Evolutionary conservation across 805 yeast species (phyloP).

Genomic region (Wickerhamia fluorescens): DNA sequence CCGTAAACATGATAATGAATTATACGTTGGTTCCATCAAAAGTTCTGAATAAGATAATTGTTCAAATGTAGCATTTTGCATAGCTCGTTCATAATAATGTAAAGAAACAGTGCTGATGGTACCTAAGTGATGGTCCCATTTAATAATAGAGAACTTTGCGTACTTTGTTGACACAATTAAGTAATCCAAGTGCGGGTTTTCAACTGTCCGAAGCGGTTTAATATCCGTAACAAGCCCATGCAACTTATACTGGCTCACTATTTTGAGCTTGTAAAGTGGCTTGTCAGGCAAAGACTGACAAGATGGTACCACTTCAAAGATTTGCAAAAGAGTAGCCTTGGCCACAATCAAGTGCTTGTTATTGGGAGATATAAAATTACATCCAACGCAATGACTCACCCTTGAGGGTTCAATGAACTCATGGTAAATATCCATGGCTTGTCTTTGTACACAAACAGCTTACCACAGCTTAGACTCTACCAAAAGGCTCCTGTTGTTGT

Average conservation of each 20-base stretch:
- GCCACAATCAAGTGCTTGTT: conserved; percentile 57
- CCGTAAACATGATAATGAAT: conserved; percentile 48
- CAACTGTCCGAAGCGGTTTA: conserved; percentile 41
- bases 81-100: conserved; percentile 76
- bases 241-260: conserved; percentile 58
- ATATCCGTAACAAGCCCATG: conserved; percentile 65
- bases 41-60: conserved; percentile 37
- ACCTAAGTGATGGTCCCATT: conserved; percentile 55
- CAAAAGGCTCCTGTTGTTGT: too few species aligned
- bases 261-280: conserved; percentile 21
- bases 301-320: conserved; percentile 39
- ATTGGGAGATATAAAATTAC: conserved; percentile 40
- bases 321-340: conserved; percentile 62
- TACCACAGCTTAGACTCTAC: too few species aligned
- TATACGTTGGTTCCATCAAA: conserved; percentile 52
- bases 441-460: too few species aligned
- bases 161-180: conserved; percentile 58
- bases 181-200: conserved; percentile 46
- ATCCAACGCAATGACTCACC: conserved; percentile 53
- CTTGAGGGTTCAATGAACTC: conserved; percentile 72
- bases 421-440: conserved; percentile 68
- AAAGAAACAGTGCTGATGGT: conserved; percentile 66
- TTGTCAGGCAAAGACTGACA: conserved; percentile 12
- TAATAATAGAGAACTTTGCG: conserved; percentile 73
- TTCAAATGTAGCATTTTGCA: conserved; percentile 44